phyloP scores from a whole-genome alignment of 2,329 filamentous ascomycete species.

The Tolypocladium capitatum region DNA sequence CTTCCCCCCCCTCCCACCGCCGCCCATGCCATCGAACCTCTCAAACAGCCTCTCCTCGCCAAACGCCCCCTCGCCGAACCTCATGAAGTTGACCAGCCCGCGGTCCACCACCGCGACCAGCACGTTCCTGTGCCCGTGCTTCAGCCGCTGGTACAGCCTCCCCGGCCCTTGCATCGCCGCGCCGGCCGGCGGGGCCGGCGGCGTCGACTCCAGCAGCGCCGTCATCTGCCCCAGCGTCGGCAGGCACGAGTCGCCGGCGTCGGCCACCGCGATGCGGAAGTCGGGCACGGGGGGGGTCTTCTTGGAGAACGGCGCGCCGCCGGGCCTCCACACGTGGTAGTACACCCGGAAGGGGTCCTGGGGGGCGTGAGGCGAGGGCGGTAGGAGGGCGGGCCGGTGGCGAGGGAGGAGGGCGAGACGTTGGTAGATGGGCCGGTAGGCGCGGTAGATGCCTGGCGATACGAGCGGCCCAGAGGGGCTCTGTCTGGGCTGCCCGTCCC shows the following conservation, averaged over 20 bases:
- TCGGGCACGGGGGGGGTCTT: constrained; percentile 65
- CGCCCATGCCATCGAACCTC: constrained; percentile 30
- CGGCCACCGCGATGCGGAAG: constrained; percentile 72
- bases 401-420: constrained; percentile 61
- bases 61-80: constrained; percentile 70
- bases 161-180: constrained; percentile 24
- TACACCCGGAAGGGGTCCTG: constrained; percentile 55
- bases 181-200: constrained; percentile 45
- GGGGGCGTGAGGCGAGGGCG: constrained; percentile 11
- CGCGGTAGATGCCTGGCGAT: constrained; percentile 50
- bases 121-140: constrained; percentile 73
- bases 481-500: constrained; percentile 11
- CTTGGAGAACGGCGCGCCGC: constrained; percentile 56
- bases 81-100: constrained; percentile 77
- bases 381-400: constrained; percentile 40
- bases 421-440: constrained; percentile 59
- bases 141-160: constrained; percentile 61
- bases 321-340: constrained; percentile 68
- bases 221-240: constrained; percentile 63
- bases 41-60: constrained; percentile 60
- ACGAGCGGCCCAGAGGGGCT: constrained; percentile 43
- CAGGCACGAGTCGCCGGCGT: constrained; percentile 56
- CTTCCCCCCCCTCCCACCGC: constrained; percentile 25
- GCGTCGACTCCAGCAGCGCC: constrained; percentile 59
- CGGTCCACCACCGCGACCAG: constrained; percentile 81